phyloP scores from a whole-genome alignment of 306 rosid genomes.

The Cucurbita pepo region DNA sequence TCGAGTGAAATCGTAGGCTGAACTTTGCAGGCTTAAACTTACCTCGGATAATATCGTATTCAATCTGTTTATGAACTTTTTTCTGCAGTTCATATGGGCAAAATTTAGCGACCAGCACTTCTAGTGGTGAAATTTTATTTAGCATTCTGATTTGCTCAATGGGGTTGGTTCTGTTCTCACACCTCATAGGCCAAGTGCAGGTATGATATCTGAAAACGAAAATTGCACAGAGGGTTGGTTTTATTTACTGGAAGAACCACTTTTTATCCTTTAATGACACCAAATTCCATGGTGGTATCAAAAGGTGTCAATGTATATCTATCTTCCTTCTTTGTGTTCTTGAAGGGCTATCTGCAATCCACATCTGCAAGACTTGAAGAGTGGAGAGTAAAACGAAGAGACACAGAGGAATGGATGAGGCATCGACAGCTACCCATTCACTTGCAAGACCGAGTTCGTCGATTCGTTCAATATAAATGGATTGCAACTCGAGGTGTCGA shows the following conservation, averaged over 20 bases:
- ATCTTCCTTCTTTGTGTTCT: background rate
- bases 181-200: conserved; percentile 90
- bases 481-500: conserved; percentile 84
- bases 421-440: conserved; percentile 76
- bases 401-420: conserved; percentile 96
- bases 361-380: conserved; percentile 71
- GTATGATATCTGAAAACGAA: conserved; percentile 16
- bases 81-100: conserved; percentile 73
- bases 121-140: conserved; percentile 38
- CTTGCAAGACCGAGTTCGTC: conserved; percentile 61
- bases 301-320: background rate
- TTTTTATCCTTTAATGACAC: background rate
- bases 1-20: no score
- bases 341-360: conserved; percentile 69
- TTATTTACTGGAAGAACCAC: background rate
- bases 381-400: conserved; percentile 70
- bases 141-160: conserved; percentile 43
- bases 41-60: no score
- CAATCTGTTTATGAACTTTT: background rate
- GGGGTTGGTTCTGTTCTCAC: conserved; percentile 73
- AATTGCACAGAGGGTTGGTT: background rate
- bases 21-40: no score
- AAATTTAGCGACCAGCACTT: conserved; percentile 32
- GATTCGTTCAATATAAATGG: conserved; percentile 81
- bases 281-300: background rate